phyloP scores from a whole-genome alignment of 108 stramenopile genomes.

The Asterionellopsis glacialis region DNA sequence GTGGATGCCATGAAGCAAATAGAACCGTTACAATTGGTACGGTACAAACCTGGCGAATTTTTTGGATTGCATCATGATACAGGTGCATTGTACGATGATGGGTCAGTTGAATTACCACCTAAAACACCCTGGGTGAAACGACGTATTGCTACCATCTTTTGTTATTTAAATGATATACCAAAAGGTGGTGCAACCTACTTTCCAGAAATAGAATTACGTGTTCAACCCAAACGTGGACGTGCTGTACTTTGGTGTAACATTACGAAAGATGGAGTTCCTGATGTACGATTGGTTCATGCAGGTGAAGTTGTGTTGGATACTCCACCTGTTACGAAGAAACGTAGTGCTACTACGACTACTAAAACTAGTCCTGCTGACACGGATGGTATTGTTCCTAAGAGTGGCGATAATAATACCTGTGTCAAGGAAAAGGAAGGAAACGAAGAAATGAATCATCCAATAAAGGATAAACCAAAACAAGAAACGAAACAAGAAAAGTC shows the following conservation, averaged over 20 bases:
- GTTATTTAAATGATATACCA: slow-evolving; percentile 48
- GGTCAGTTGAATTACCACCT: slow-evolving; percentile 43
- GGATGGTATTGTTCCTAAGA: no score
- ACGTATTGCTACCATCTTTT: slow-evolving; percentile 60
- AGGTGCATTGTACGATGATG: slow-evolving; percentile 42
- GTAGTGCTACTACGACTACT: not conserved
- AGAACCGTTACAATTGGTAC: slow-evolving; percentile 62
- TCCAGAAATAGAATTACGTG: slow-evolving; percentile 28
- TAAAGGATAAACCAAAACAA: no score
- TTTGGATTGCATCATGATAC: slow-evolving; percentile 71
- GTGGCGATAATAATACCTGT: no score
- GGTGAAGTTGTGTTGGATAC: slow-evolving; percentile 30
- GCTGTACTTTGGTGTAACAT: slow-evolving; percentile 56
- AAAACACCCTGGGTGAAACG: slow-evolving; percentile 30
- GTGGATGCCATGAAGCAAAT: slow-evolving; percentile 17
- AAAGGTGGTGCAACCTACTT: slow-evolving; percentile 46
- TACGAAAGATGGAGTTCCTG: slow-evolving; percentile 33
- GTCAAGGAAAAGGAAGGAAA: no score
- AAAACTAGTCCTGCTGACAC: no score
- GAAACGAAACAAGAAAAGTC: no score
- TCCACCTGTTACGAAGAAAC: slow-evolving; percentile 1
- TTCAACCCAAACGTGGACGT: slow-evolving; percentile 44
- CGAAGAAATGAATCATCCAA: no score
- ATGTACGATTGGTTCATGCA: slow-evolving; percentile 51
- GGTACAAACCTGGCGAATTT: slow-evolving; percentile 55